Evolutionary conservation across 345 rosid species (phyloP).

Genomic region (Lepidium didymum): DNA sequence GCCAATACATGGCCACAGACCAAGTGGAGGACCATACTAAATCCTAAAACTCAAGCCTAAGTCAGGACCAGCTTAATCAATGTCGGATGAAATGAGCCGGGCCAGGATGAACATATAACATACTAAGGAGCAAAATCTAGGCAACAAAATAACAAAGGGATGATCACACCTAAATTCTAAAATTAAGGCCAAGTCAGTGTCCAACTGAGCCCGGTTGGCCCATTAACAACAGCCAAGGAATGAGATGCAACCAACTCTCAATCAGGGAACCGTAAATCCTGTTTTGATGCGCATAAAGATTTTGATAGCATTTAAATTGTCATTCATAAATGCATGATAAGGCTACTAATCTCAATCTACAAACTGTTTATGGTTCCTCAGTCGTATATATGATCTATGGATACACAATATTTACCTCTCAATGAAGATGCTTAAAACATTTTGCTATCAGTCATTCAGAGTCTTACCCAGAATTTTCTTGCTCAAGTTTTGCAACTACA

Average conservation of each 20-base stretch:
- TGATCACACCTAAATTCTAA: not conserved
- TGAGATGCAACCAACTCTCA: not conserved
- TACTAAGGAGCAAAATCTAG: not conserved
- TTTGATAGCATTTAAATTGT: not conserved
- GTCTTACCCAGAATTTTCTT: constrained; percentile 31
- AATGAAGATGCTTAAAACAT: not conserved
- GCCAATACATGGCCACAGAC: not conserved
- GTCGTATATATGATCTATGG: not conserved
- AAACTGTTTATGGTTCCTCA: constrained; percentile 14
- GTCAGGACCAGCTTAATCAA: not conserved
- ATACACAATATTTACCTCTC: constrained; percentile 17
- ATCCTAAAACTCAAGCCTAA: not conserved
- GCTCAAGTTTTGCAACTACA: constrained; percentile 57
- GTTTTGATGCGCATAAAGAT: not conserved
- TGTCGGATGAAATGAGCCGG: not conserved
- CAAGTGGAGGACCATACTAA: not conserved
- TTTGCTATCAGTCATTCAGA: not conserved
- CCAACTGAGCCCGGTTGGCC: not conserved
- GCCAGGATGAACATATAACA: not conserved
- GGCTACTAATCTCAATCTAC: constrained; percentile 6
- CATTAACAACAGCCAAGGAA: not conserved
- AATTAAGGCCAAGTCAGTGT: not conserved
- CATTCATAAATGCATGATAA: not conserved
- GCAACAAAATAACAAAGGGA: not conserved
- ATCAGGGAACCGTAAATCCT: not conserved